Percentiles rank a stretch among this genome's conserved stretches.
These are phyloP conservation scores for Cercospora sp. DNA, from an alignment of 2,329 filamentous ascomycete species.

Conservation along the genomic window DNA sequence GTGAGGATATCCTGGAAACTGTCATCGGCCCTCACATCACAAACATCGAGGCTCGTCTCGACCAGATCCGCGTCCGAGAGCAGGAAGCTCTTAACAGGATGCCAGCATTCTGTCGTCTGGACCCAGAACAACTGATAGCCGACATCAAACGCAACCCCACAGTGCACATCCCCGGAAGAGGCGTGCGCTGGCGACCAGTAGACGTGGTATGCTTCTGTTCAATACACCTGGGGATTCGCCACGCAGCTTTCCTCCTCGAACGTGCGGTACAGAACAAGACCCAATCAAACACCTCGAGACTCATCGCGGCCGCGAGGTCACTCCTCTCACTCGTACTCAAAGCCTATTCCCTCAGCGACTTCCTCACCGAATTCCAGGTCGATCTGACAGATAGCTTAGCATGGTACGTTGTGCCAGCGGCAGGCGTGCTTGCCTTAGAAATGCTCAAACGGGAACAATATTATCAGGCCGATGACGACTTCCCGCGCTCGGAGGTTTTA, in stretches of 20 bases:
- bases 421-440: slow-evolving; percentile 27
- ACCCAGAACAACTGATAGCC: slow-evolving; percentile 21
- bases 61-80: slow-evolving; percentile 17
- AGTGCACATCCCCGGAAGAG: slow-evolving; percentile 12
- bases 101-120: slow-evolving; percentile 19
- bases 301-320: slow-evolving; percentile 19
- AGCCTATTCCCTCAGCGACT: slow-evolving; percentile 17
- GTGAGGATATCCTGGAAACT: slow-evolving; percentile 27
- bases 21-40: slow-evolving; percentile 18
- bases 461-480: slow-evolving; percentile 16
- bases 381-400: slow-evolving; percentile 24
- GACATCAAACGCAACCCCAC: slow-evolving; percentile 20
- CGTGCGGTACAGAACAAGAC: slow-evolving; percentile 21
- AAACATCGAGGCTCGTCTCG: slow-evolving; percentile 19
- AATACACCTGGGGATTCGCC: slow-evolving; percentile 13
- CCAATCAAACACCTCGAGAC: slow-evolving; percentile 13
- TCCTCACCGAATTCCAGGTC: slow-evolving; percentile 21
- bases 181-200: slow-evolving; percentile 18
- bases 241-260: slow-evolving; percentile 27
- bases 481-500: slow-evolving; percentile 22
- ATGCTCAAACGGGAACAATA: slow-evolving; percentile 22
- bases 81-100: slow-evolving; percentile 14
- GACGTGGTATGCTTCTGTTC: slow-evolving; percentile 22
- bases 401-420: slow-evolving; percentile 24
- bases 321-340: slow-evolving; percentile 23